Evolutionary conservation across 202 grass and related monocot genomes (phyloP), one percentile per base, ranked within the genome.

Genomic region (Thinopyrum obtusiflorum): DNA sequence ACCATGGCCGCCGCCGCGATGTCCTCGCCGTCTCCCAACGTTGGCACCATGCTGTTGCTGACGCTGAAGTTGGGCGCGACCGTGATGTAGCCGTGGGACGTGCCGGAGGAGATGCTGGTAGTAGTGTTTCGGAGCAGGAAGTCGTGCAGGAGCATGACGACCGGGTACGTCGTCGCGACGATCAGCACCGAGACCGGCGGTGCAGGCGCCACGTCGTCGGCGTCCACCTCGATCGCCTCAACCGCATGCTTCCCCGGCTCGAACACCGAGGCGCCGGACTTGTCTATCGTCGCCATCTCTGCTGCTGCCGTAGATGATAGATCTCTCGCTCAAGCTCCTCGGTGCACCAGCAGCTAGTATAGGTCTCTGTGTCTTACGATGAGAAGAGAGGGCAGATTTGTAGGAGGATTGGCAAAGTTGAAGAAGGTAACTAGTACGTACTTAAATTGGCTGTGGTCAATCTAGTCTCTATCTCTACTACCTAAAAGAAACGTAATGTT

Each of bases 71-170:
- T 84, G 23, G 90, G 93, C 9, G 85, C 90, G 9, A 94, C 86
- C 66, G 86, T 67, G 68, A 92, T 85, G 83, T 85, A 92, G 70
- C 93, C 90, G 63, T 90, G 91, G 37, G 25, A 95, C 68, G 46
- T 89, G 86, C 1, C 13, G 33, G 18, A 92, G 71, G 25, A 95
- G 59, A 32, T 83, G 68, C 7, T 72, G 8, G 2, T 92, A 95
- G 66, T 75, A 90, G 13, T 77, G 83, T 83, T 92, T 1, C 53
- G 71, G n/a, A 90, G 90, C 46, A 86, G 79, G 80, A 90, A 90
- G 31, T 88, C 90, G 36, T 95, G 93, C 14, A 92, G 17, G 66
- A 95, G 72, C 70, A 95, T 57, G 28, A 65, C 71, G 11, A 90
- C 76, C 0, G 88, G 90, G 59, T 92, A 94, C 10, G 65, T 61